Percentiles rank a stretch among this genome's conserved stretches.
These are phyloP conservation scores for Medicago arabica DNA, from an alignment of 306 rosid genomes.

Conservation along the genomic window DNA sequence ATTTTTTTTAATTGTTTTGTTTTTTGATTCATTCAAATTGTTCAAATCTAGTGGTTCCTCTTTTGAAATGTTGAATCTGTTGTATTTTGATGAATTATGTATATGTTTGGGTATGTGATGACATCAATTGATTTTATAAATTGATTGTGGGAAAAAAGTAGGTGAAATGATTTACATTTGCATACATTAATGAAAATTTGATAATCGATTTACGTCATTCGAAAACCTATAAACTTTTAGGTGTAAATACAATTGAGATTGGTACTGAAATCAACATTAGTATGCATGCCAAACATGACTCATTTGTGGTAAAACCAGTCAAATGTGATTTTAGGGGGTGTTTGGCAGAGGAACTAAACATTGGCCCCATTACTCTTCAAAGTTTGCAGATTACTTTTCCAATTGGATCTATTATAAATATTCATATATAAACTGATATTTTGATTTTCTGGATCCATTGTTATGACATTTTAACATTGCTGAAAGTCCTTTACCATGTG, in stretches of 20 bases:
- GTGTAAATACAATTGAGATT: neutral
- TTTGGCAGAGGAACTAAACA: neutral
- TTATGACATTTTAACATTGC: neutral
- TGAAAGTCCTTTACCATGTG: neutral
- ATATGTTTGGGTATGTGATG: neutral
- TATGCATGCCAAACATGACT: neutral
- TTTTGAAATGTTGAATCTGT: neutral
- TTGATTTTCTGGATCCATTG: neutral
- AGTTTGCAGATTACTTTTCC: neutral
- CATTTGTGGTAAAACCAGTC: neutral
- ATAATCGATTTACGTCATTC: too few species aligned
- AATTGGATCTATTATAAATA: constrained; percentile 1
- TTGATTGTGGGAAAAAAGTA: neutral
- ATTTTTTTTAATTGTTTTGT: neutral
- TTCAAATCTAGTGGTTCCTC: constrained; percentile 10
- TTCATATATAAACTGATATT: neutral
- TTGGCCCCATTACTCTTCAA: neutral
- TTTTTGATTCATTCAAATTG: neutral
- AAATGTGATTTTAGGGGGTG: neutral
- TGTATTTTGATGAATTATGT: neutral
- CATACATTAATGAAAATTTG: neutral
- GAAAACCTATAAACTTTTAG: neutral
- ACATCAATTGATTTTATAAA: neutral
- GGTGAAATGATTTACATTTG: too few species aligned
- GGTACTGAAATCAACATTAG: neutral